These are phyloP conservation scores for Candida peoriensis DNA, from an alignment of 805 yeast genomes.

Conservation along the genomic window DNA sequence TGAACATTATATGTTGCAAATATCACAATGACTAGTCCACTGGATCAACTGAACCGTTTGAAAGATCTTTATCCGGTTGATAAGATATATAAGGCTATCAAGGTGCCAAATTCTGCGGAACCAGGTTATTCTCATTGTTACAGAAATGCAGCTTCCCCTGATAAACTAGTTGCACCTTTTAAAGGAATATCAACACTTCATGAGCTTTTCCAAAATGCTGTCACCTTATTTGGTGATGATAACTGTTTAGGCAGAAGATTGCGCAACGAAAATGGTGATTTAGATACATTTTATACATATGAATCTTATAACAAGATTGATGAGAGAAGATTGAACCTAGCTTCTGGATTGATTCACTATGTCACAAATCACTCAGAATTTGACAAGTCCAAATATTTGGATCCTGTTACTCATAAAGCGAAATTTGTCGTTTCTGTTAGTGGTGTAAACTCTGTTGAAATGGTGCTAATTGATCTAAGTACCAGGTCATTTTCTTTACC, in stretches of 20 bases:
- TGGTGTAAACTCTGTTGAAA: slow-evolving; percentile 48
- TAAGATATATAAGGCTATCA: slow-evolving; percentile 14
- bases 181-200: slow-evolving; percentile 32
- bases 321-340: slow-evolving; percentile 35
- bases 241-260: slow-evolving; percentile 37
- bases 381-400: background rate
- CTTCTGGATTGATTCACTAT: slow-evolving; percentile 38
- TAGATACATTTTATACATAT: slow-evolving; percentile 36
- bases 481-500: slow-evolving; percentile 44
- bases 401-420: slow-evolving; percentile 12
- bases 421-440: slow-evolving; percentile 42
- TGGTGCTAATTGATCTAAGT: slow-evolving; percentile 56
- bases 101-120: slow-evolving; percentile 33
- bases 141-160: slow-evolving; percentile 29
- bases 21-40: background rate
- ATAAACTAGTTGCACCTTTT: slow-evolving; percentile 15
- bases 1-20: too few species aligned
- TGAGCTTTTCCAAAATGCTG: slow-evolving; percentile 34
- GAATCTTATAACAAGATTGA: slow-evolving; percentile 35
- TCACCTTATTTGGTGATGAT: slow-evolving; percentile 22
- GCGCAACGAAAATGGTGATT: slow-evolving; percentile 21
- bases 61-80: slow-evolving; percentile 5
- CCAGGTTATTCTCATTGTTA: slow-evolving; percentile 42
- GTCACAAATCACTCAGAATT: slow-evolving; percentile 21
- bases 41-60: slow-evolving; percentile 4